A percentile compares a stretch with the other conserved stretches of the same genome.
phyloP scores from a whole-genome alignment of 2,329 filamentous ascomycete species.

The Fusarium foetens region DNA sequence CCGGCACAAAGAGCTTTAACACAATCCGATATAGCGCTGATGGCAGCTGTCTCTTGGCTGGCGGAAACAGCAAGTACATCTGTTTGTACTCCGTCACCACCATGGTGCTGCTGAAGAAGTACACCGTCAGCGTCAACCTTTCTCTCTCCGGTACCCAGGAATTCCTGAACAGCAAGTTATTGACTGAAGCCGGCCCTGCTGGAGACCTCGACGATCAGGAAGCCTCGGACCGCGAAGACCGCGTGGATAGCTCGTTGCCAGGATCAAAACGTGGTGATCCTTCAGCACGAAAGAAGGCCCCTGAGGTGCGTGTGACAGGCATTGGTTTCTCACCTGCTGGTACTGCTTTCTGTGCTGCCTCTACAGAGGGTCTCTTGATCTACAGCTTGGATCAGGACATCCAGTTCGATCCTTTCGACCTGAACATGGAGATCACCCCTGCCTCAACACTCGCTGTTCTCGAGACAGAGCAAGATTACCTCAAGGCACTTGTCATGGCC shows the following conservation, averaged over 20 bases:
- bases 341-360: constrained; percentile 91
- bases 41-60: constrained; percentile 88
- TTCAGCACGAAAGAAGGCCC: constrained; percentile 77
- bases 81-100: constrained; percentile 96
- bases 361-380: constrained; percentile 91
- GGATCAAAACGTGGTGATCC: constrained; percentile 89
- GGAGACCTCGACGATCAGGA: constrained; percentile 90
- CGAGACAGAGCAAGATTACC: constrained; percentile 77
- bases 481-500: constrained; percentile 95
- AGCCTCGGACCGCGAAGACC: constrained; percentile 87
- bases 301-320: constrained; percentile 85
- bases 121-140: constrained; percentile 94
- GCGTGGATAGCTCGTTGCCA: constrained; percentile 81
- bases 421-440: constrained; percentile 93
- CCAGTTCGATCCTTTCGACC: constrained; percentile 94
- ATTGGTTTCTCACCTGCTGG: constrained; percentile 91
- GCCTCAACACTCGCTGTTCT: constrained; percentile 79
- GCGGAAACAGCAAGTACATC: constrained; percentile 98
- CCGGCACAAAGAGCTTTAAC: constrained; percentile 90
- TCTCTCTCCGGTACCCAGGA: constrained; percentile 96
- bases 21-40: constrained; percentile 92
- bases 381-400: constrained; percentile 89
- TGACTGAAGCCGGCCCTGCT: constrained; percentile 89
- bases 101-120: constrained; percentile 92
- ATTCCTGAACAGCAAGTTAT: constrained; percentile 89